phyloP scores from a whole-genome alignment of 2,329 filamentous ascomycete species.

The Epichloe brachyelytri region DNA sequence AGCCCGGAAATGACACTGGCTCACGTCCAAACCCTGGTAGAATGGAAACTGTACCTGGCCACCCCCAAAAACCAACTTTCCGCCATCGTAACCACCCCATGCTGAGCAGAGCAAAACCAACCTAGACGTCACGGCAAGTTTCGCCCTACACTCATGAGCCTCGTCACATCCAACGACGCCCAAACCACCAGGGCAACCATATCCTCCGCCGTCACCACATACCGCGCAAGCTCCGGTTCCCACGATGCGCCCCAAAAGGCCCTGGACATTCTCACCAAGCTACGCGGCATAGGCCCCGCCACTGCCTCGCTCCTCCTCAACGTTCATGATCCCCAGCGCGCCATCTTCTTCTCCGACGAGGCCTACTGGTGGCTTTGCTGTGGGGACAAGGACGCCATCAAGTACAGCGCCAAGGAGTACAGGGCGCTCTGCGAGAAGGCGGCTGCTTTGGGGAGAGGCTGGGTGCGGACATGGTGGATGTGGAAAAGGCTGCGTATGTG shows the following conservation, averaged over 20 bases:
- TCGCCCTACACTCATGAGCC: slow-evolving; percentile 46
- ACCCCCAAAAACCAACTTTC: not conserved
- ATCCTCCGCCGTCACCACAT: slow-evolving; percentile 34
- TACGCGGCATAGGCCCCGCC: slow-evolving; percentile 69
- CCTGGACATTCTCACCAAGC: slow-evolving; percentile 39
- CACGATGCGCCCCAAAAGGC: slow-evolving; percentile 27
- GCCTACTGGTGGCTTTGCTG: slow-evolving; percentile 57
- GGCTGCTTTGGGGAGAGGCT: slow-evolving; percentile 33
- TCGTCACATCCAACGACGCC: slow-evolving; percentile 48
- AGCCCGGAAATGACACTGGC: slow-evolving; percentile 34
- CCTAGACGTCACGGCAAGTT: slow-evolving; percentile 47
- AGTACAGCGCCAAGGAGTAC: slow-evolving; percentile 62
- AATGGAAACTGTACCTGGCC: slow-evolving; percentile 56
- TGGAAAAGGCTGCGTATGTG: slow-evolving; percentile 62
- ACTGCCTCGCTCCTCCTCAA: slow-evolving; percentile 64
- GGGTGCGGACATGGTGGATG: slow-evolving; percentile 42
- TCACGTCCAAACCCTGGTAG: slow-evolving; percentile 47
- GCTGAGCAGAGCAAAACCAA: not conserved
- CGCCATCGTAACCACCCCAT: too few relatives aligned
- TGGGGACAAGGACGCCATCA: slow-evolving; percentile 40
- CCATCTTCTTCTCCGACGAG: slow-evolving; percentile 73
- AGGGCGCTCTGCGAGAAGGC: slow-evolving; percentile 34
- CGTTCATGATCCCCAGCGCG: slow-evolving; percentile 42
- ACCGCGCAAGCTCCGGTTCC: slow-evolving; percentile 27
- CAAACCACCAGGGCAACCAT: slow-evolving; percentile 34